Percentiles rank a stretch among this genome's conserved stretches.
Conservation (phyloP, 2,329 filamentous ascomycete genomes). For the Colletotrichum tofieldiae region DNA sequence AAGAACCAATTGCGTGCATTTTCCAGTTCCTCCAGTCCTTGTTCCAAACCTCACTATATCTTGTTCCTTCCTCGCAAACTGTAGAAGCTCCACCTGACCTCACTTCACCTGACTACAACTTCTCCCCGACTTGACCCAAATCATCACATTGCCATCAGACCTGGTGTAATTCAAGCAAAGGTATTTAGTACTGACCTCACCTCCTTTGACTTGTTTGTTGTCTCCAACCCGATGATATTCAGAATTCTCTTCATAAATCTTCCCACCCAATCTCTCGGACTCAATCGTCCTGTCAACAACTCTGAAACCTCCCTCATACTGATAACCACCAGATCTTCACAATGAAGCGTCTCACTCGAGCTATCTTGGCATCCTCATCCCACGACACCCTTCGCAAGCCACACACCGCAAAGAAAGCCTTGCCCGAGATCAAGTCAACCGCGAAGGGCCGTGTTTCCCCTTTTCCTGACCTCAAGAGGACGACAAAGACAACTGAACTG, state of each 20-base stretch:
- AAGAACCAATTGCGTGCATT: too few species aligned
- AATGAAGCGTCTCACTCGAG: background rate
- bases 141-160: background rate
- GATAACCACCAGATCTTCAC: background rate
- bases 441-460: background rate
- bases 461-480: background rate
- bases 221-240: background rate
- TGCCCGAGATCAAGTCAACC: background rate
- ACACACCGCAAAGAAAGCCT: background rate
- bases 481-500: background rate
- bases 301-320: background rate
- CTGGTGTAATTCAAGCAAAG: background rate
- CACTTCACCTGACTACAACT: background rate
- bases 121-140: background rate
- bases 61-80: background rate
- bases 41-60: background rate
- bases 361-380: background rate
- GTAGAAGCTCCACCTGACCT: background rate
- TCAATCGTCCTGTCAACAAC: too few species aligned
- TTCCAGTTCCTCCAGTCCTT: too few species aligned
- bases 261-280: too few species aligned
- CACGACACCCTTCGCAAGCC: accelerated
- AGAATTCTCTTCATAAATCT: background rate
- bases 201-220: background rate
- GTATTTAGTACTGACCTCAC: background rate